Conservation (phyloP, 257 asterid species). For the Forsythia suspensa region DNA sequence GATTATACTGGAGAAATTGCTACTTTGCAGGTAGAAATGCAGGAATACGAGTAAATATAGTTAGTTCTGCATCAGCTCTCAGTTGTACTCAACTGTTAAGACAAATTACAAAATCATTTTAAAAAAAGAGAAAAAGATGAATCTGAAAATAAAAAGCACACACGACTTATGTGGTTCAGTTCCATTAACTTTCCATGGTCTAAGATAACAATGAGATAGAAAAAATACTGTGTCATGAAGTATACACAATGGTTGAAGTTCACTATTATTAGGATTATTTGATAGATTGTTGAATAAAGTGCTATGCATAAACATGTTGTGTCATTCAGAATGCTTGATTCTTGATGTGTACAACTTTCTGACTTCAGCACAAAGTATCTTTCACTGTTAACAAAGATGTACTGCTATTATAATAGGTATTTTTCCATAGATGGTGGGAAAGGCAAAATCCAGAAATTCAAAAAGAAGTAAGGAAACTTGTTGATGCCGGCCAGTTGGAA, state of each 20-base stretch:
- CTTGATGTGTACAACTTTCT: background rate
- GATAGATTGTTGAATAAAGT: background rate
- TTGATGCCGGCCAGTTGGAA: constrained; percentile 76
- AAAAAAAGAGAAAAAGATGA: no score
- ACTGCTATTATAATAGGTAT: constrained; percentile 46
- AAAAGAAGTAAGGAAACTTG: constrained; percentile 52
- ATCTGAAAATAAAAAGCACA: no score
- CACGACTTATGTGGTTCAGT: no score
- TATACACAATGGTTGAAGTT: background rate
- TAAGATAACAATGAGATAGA: no score
- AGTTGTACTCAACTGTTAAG: background rate
- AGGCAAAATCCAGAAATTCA: constrained; percentile 59
- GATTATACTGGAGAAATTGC: background rate
- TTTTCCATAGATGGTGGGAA: constrained; percentile 83
- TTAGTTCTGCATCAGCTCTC: background rate
- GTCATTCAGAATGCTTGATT: background rate
- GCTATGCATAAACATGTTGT: background rate
- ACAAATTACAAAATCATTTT: background rate
- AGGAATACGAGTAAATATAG: background rate
- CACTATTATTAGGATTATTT: background rate
- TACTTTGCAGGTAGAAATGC: background rate
- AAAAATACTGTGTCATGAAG: no score
- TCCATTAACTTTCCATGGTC: no score
- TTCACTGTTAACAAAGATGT: background rate
- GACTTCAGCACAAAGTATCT: background rate